A percentile compares a stretch with the other conserved stretches of the same genome.
phyloP scores from a whole-genome alignment of 305 asterid species.

The Fraxinus greggii region DNA sequence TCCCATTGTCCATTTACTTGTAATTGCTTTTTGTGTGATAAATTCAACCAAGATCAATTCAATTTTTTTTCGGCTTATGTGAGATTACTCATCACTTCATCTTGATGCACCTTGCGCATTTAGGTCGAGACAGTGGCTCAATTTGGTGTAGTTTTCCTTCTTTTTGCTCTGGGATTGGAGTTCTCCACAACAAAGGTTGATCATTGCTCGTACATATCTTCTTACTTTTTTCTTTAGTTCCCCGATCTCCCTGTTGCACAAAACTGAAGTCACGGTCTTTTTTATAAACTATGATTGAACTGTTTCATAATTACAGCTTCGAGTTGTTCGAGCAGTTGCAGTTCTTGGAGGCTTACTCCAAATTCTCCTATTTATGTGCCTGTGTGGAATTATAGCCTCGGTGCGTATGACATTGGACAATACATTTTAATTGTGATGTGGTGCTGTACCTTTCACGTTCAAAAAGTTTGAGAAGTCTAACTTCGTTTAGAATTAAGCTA shows the following conservation, averaged over 20 bases:
- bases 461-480: slow-evolving; percentile 9
- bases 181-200: slow-evolving; percentile 86
- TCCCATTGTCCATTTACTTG: not conserved
- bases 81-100: slow-evolving; percentile 21
- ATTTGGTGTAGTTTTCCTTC: slow-evolving; percentile 97
- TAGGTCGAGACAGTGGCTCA: slow-evolving; percentile 99
- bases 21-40: not conserved
- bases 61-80: not conserved
- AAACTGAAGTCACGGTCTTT: slow-evolving; percentile 15
- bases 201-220: slow-evolving; percentile 10
- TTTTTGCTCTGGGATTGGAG: slow-evolving; percentile 97
- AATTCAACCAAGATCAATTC: not conserved
- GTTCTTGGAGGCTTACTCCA: slow-evolving; percentile 95
- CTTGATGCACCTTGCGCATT: slow-evolving; percentile 28
- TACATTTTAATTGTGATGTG: slow-evolving; percentile 16
- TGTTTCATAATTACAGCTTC: slow-evolving; percentile 56
- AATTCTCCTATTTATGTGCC: slow-evolving; percentile 87
- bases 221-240: not conserved
- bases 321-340: slow-evolving; percentile 98
- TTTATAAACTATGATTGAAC: slow-evolving; percentile 19
- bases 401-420: slow-evolving; percentile 41
- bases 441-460: slow-evolving; percentile 7
- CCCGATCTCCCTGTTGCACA: slow-evolving; percentile 18
- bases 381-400: slow-evolving; percentile 85
- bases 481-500: not conserved